Percentiles rank a stretch among this genome's conserved stretches.
These are phyloP conservation scores for Stagonosporopsis chrysanthemi DNA, from an alignment of 2,329 filamentous ascomycete genomes.

Conservation along the genomic window DNA sequence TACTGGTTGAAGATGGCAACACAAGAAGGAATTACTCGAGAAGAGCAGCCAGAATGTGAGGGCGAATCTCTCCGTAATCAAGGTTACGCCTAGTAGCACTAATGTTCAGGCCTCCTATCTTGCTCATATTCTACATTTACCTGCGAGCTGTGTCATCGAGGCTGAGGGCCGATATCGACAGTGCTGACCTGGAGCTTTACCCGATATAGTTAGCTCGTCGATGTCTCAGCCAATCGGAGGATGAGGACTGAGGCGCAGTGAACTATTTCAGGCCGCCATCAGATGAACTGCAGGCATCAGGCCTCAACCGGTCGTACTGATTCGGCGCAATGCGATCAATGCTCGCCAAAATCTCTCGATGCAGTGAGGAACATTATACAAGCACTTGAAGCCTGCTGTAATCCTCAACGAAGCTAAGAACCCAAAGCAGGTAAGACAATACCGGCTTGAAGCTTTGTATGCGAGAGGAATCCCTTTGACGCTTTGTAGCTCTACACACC, in stretches of 20 bases:
- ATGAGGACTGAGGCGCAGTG: neutral
- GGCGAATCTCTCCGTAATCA: constrained; percentile 1
- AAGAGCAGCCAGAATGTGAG: neutral
- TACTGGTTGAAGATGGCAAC: neutral
- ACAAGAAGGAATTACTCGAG: neutral
- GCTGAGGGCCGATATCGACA: neutral
- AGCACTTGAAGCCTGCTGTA: neutral
- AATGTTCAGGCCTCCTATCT: neutral
- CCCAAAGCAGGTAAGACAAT: neutral
- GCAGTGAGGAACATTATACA: neutral
- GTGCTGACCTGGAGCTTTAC: neutral
- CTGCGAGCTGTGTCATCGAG: constrained; percentile 7
- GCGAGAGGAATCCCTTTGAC: too few relatives aligned
- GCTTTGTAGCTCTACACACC: neutral
- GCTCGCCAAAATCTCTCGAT: neutral
- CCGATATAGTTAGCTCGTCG: neutral
- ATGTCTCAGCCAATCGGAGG: neutral
- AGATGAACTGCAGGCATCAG: constrained; percentile 4
- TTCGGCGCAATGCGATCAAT: neutral
- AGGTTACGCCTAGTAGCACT: neutral
- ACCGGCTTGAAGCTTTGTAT: neutral
- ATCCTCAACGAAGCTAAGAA: neutral
- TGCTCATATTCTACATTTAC: neutral
- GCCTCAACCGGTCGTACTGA: neutral
- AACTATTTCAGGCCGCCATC: constrained; percentile 2